Evolutionary conservation across 306 rosid genomes (phyloP).

Genomic region (Castanea mollissima): DNA sequence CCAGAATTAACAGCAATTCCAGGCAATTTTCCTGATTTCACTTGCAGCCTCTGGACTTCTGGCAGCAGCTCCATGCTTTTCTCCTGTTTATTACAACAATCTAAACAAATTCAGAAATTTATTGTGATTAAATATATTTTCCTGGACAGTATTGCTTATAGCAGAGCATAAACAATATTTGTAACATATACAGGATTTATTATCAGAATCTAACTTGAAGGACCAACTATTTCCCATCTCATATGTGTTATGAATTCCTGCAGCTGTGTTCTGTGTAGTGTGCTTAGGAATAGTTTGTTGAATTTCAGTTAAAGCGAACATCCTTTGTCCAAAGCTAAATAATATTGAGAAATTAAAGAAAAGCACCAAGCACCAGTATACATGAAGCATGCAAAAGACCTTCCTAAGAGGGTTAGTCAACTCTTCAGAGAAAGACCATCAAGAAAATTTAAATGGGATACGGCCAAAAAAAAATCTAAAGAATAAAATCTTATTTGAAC

Average conservation of each 20-base stretch:
- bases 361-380: neutral
- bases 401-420: neutral
- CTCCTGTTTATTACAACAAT: constrained; percentile 56
- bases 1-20: constrained; percentile 35
- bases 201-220: neutral
- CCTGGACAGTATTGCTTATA: neutral
- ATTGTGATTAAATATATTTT: neutral
- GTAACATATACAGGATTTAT: neutral
- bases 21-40: constrained; percentile 54
- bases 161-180: neutral
- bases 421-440: neutral
- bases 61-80: constrained; percentile 88
- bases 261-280: neutral
- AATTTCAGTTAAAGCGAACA: neutral
- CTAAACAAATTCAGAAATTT: constrained; percentile 8
- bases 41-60: constrained; percentile 66
- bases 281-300: neutral
- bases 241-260: neutral
- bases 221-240: neutral
- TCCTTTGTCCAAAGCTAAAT: neutral
- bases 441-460: neutral
- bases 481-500: too few species aligned
- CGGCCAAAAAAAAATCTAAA: too few species aligned
- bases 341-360: neutral
- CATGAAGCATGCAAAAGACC: neutral